Evolutionary conservation across 495 filamentous ascomycete genomes (phyloP).

Genomic region (Lasiosphaeris hirsuta): DNA sequence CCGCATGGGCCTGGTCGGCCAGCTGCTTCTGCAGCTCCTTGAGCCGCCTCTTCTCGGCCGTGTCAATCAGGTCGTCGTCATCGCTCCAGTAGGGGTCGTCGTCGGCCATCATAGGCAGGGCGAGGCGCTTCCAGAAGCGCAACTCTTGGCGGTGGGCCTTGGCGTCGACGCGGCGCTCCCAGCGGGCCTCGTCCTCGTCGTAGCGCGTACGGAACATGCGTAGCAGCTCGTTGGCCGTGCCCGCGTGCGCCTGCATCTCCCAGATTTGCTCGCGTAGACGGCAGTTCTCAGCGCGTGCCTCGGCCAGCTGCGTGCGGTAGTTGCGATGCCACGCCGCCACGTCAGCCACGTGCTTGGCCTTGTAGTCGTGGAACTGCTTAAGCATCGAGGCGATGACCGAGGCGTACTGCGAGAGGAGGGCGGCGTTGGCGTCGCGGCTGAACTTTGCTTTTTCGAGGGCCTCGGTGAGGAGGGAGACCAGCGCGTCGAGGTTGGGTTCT

Average conservation of each 20-base stretch:
- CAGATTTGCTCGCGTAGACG: conserved; percentile 54
- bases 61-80: conserved; percentile 54
- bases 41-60: conserved; percentile 47
- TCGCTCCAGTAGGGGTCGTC: conserved; percentile 53
- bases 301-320: conserved; percentile 54
- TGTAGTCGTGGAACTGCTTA: conserved; percentile 51
- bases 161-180: conserved; percentile 45
- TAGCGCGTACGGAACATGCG: conserved; percentile 46
- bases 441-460: conserved; percentile 51
- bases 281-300: conserved; percentile 54
- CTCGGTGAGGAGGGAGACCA: conserved; percentile 50
- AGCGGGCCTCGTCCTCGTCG: conserved; percentile 44
- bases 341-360: conserved; percentile 49
- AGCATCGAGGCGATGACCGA: conserved; percentile 46
- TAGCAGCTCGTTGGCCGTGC: conserved; percentile 45
- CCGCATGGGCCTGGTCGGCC: conserved; percentile 37
- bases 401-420: conserved; percentile 47
- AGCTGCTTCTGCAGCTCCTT: conserved; percentile 35
- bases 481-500: conserved; percentile 49
- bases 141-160: conserved; percentile 45
- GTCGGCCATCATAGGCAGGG: conserved; percentile 47
- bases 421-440: conserved; percentile 50
- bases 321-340: conserved; percentile 53
- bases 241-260: conserved; percentile 53
- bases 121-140: conserved; percentile 55